A percentile compares a stretch with the other conserved stretches of the same genome.
Evolutionary conservation across 164 flowering plant genomes (phyloP).

Genomic region (Stephania yunnanensis): DNA sequence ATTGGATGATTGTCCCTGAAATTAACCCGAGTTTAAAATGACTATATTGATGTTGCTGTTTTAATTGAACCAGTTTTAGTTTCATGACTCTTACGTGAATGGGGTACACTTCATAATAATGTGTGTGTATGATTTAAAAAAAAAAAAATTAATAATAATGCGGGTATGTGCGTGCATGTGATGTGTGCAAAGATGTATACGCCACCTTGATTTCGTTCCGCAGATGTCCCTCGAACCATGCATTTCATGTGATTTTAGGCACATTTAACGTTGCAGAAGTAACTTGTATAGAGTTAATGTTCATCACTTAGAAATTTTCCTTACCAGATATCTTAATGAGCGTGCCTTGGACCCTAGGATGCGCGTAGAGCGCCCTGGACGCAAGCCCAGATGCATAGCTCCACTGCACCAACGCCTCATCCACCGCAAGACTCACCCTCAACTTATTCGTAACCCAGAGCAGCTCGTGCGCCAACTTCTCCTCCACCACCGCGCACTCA

Average conservation of each 20-base stretch:
- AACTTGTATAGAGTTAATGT: too few species aligned
- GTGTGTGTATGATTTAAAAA: background rate
- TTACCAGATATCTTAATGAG: slow-evolving; percentile 42
- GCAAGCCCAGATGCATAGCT: slow-evolving; percentile 43
- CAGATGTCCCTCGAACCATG: too few species aligned
- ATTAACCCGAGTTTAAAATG: too few species aligned
- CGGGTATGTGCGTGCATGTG: background rate
- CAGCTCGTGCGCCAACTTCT: slow-evolving; percentile 50
- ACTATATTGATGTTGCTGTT: too few species aligned
- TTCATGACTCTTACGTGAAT: too few species aligned
- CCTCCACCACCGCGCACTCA: slow-evolving; percentile 25
- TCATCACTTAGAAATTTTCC: background rate
- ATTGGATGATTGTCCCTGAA: too few species aligned
- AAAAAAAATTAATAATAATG: background rate
- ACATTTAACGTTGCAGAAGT: too few species aligned
- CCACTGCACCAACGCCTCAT: slow-evolving; percentile 49
- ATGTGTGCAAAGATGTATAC: too few species aligned
- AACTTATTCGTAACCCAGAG: slow-evolving; percentile 41
- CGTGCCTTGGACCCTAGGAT: slow-evolving; percentile 40
- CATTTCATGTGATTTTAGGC: too few species aligned
- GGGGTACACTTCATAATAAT: too few species aligned
- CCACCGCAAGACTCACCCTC: slow-evolving; percentile 27
- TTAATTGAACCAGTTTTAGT: too few species aligned
- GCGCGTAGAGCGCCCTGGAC: slow-evolving; percentile 30
- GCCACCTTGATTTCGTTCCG: too few species aligned